Evolutionary conservation across 2,329 filamentous ascomycete genomes (phyloP), one percentile per base, ranked within the genome.

Genomic region (Eurotiales sp.): DNA sequence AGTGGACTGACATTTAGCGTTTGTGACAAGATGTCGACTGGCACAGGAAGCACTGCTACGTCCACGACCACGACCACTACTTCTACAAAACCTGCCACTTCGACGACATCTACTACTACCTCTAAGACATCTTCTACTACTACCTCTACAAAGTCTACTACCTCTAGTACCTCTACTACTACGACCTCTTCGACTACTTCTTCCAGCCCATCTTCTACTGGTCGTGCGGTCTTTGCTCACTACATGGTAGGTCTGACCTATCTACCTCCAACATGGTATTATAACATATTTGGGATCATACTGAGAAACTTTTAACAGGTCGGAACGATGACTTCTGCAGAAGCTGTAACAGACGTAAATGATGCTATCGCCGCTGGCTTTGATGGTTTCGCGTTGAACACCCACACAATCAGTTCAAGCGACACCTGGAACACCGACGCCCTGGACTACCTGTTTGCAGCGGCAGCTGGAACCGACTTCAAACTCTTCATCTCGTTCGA

Each of bases 401-500:
- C 47, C 10, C 47, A 50, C 32, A 50, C 47, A 11, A 43, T 50
- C 29, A 50, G 39, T 11, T 44, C 47, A 22, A 50, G 29, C 15
- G 47, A 50, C 30, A 44, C 47, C 2, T 50, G 47, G 47, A 50
- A 50, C 17, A 50, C 21, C 21, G 29, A 50, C 22, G 47, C 47
- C 2, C 10, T 50, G 11, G 23, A 32, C 21, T 50, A 37, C 32
- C 40, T 50, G 3, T 50, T 50, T 11, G n/a, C 39, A 19, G 47
- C 47, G 19, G 47, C 47, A 5, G 22, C 21, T 8, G 29, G 29
- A 17, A 50, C 47, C 21, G 15, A 21, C 17, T 50, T 50, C 39
- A 50, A 50, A 14, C 29, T 50, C 8, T 50, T 50, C 11, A 50
- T 50, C 15, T 50, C 47, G 4, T 50, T 50, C 12, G 47, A 50